Conservation (phyloP, 129 eudicot species). For the Saposhnikovia divaricata region DNA sequence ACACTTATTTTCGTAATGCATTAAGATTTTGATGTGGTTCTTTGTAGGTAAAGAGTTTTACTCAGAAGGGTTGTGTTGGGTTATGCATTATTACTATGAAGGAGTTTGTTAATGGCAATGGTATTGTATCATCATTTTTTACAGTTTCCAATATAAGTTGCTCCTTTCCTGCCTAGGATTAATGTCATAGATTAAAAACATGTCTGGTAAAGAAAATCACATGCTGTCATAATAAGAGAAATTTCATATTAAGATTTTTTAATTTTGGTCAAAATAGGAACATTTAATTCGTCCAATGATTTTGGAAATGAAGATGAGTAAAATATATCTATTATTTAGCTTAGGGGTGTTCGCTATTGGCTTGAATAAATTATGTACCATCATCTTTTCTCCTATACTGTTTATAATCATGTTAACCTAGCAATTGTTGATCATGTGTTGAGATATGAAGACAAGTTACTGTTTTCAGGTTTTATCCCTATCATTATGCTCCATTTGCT, state of each 20-base stretch:
- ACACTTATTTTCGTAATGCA: too few species aligned
- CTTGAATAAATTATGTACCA: not conserved
- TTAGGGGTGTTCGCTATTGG: not conserved
- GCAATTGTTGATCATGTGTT: not conserved
- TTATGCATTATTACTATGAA: constrained; percentile 97
- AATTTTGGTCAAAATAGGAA: too few species aligned
- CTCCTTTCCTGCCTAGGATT: not conserved
- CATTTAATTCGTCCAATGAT: not conserved
- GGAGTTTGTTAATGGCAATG: constrained; percentile 99
- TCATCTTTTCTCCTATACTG: not conserved
- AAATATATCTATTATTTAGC: not conserved
- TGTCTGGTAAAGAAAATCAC: not conserved
- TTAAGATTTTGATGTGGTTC: constrained; percentile 11
- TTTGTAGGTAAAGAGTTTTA: constrained; percentile 64
- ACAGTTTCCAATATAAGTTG: not conserved
- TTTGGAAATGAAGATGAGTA: not conserved
- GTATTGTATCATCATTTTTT: constrained; percentile 18
- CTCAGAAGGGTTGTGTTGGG: constrained; percentile 97
- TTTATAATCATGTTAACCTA: not conserved
- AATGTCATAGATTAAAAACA: not conserved
- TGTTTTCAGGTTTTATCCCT: constrained; percentile 81
- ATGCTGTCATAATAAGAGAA: not conserved
- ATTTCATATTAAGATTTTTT: not conserved
- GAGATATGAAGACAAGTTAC: not conserved
- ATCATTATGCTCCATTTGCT: constrained; percentile 99